These are phyloP conservation scores for Zygosaccharomyces bailii DNA, from an alignment of 805 yeast genomes.

Conservation along the genomic window DNA sequence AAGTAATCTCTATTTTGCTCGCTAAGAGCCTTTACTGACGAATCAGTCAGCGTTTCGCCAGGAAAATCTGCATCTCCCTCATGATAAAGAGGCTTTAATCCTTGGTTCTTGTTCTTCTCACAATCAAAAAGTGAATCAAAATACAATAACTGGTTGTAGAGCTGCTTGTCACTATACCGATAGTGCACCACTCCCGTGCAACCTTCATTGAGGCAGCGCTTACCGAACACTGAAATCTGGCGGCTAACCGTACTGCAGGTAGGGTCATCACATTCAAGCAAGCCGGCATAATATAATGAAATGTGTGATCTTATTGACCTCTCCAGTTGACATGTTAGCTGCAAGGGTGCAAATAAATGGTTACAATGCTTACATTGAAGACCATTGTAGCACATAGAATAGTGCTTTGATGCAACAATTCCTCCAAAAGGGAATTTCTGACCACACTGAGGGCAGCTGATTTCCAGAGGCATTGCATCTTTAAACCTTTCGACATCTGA, in stretches of 20 bases:
- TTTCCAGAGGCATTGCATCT: slow-evolving; percentile 50
- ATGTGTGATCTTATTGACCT: slow-evolving; percentile 64
- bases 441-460: slow-evolving; percentile 62
- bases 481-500: slow-evolving; percentile 80
- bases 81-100: slow-evolving; percentile 52
- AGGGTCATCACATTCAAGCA: slow-evolving; percentile 80
- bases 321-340: slow-evolving; percentile 72
- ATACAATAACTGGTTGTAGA: slow-evolving; percentile 83
- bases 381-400: slow-evolving; percentile 64
- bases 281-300: slow-evolving; percentile 76
- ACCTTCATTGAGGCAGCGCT: slow-evolving; percentile 61
- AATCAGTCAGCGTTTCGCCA: slow-evolving; percentile 35
- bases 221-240: slow-evolving; percentile 86
- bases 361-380: slow-evolving; percentile 65
- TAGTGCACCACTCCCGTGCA: slow-evolving; percentile 79
- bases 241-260: slow-evolving; percentile 78
- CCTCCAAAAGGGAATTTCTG: slow-evolving; percentile 68
- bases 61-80: slow-evolving; percentile 37
- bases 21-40: slow-evolving; percentile 66
- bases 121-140: slow-evolving; percentile 76
- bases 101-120: slow-evolving; percentile 62
- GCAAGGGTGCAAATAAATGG: slow-evolving; percentile 46
- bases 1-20: slow-evolving; percentile 74
- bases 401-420: slow-evolving; percentile 57
- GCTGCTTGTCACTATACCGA: slow-evolving; percentile 69